Conservation (phyloP, 192 early-diverging fungal species). For the Podila epicladia region DNA sequence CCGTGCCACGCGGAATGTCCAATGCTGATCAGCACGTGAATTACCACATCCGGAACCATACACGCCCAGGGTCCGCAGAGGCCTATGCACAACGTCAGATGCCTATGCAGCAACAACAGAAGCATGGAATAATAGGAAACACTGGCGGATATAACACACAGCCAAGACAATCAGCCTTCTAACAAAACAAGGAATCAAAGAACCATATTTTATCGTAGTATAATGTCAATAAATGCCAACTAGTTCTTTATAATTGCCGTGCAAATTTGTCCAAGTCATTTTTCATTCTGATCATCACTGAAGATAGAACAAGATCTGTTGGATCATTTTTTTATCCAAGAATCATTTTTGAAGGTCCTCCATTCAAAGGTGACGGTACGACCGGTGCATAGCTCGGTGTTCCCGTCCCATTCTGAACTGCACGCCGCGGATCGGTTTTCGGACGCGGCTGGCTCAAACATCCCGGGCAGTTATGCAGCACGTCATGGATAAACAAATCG, state of each 20-base stretch:
- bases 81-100: not conserved
- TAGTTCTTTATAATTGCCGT: too few relatives aligned
- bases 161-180: not conserved
- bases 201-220: not conserved
- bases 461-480: slow-evolving; percentile 89
- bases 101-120: not conserved
- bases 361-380: not conserved
- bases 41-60: not conserved
- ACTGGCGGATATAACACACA: not conserved
- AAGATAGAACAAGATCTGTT: too few relatives aligned
- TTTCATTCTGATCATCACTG: too few relatives aligned
- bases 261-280: too few relatives aligned
- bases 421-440: not conserved
- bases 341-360: not conserved
- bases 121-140: not conserved
- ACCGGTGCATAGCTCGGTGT: not conserved
- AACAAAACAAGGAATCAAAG: not conserved
- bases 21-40: slow-evolving; percentile 1
- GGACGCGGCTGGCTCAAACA: slow-evolving; percentile 59
- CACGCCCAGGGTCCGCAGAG: not conserved
- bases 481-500: slow-evolving; percentile 93
- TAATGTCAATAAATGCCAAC: not conserved
- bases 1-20: not conserved
- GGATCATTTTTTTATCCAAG: not conserved
- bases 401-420: not conserved